A percentile compares a stretch with the other conserved stretches of the same genome.
Conservation (phyloP, 192 early-diverging fungal species). For the Backusella parvicylindrica region DNA sequence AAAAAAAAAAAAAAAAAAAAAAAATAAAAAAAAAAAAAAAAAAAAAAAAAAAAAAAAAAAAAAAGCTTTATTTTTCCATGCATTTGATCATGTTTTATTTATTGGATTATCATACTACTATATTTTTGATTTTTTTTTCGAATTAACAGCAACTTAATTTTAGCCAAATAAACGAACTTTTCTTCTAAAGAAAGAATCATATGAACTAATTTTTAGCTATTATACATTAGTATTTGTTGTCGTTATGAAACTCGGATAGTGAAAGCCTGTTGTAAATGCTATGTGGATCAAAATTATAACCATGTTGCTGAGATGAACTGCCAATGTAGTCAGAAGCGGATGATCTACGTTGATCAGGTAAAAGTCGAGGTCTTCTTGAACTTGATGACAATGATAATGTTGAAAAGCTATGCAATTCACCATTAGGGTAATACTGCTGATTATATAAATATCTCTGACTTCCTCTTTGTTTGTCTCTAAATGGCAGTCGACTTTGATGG, state of each 20-base stretch:
- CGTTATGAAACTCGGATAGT: not conserved
- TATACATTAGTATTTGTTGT: not conserved
- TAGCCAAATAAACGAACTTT: not conserved
- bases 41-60: too few relatives aligned
- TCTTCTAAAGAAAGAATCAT: not conserved
- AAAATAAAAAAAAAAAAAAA: not conserved
- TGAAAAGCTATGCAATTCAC: not conserved
- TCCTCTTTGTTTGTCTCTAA: not conserved
- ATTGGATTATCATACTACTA: too few relatives aligned
- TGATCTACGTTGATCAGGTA: not conserved
- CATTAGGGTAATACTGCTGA: not conserved
- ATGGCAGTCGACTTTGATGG: not conserved
- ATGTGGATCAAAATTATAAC: not conserved
- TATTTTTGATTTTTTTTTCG: not conserved
- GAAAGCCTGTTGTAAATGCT: not conserved
- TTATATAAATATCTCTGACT: not conserved
- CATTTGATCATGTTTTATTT: too few relatives aligned
- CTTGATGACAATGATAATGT: not conserved
- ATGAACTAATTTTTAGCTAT: not conserved
- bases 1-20: not conserved
- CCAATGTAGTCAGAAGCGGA: conserved; percentile 1
- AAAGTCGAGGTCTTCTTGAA: not conserved
- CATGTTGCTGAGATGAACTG: not conserved
- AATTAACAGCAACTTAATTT: too few relatives aligned
- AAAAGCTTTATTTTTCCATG: too few relatives aligned